These are phyloP conservation scores for Pythium chondricola DNA, from an alignment of 352 stramenopile species.

Conservation along the genomic window DNA sequence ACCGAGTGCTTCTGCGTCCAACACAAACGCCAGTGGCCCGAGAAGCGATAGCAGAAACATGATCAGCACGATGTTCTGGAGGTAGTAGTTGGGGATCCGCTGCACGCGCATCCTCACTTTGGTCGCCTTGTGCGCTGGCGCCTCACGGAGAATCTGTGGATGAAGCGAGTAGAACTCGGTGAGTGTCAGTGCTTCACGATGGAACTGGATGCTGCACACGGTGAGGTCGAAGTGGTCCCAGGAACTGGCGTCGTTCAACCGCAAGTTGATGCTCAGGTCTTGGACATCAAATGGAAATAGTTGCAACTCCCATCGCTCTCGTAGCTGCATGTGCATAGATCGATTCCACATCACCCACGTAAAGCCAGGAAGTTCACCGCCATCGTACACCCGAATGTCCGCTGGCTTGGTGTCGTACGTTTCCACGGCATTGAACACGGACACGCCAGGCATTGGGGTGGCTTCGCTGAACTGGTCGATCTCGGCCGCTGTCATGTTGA, in stretches of 20 bases:
- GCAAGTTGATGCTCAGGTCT: conserved; percentile 14
- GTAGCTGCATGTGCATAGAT: conserved; percentile 12
- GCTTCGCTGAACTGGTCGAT: conserved; percentile 14
- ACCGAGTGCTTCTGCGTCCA: conserved; percentile 10
- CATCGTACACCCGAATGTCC: conserved; percentile 11
- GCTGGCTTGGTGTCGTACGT: conserved; percentile 11
- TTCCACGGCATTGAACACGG: conserved; percentile 18
- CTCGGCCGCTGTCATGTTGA: conserved; percentile 8
- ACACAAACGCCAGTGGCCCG: conserved; percentile 18
- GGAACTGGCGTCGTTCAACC: conserved; percentile 8
- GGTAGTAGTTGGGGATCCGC: conserved; percentile 21
- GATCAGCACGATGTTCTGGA: conserved; percentile 22
- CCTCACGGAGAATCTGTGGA: conserved; percentile 8
- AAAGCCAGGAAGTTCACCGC: conserved; percentile 7
- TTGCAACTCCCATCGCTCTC: conserved; percentile 15
- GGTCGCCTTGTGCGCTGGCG: conserved; percentile 10
- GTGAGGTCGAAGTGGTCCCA: conserved; percentile 19
- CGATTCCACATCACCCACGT: conserved; percentile 17
- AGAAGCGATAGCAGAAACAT: conserved; percentile 22
- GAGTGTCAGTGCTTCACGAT: conserved; percentile 11
- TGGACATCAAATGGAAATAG: conserved; percentile 22
- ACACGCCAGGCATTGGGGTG: conserved; percentile 10
- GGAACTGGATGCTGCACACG: conserved; percentile 10
- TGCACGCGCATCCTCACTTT: conserved; percentile 17
- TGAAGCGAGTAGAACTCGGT: conserved; percentile 18